Conservation (phyloP, 2,329 filamentous ascomycete genomes). For the Aspergillus transmontanensis region DNA sequence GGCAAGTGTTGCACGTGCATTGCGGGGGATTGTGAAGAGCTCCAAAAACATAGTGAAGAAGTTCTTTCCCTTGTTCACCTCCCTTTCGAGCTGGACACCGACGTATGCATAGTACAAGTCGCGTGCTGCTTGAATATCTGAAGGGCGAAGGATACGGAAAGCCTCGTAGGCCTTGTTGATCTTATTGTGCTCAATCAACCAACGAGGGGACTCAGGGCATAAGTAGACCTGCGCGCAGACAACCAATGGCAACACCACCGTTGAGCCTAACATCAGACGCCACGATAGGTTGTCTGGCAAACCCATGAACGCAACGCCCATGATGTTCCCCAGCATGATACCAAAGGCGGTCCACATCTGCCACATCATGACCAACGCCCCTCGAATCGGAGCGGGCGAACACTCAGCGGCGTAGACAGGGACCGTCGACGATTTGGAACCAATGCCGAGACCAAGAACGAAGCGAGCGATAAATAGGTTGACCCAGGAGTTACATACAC, state of each 20-base stretch:
- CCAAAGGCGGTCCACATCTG: conserved; percentile 54
- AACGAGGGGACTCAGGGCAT: conserved; percentile 60
- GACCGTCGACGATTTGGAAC: conserved; percentile 48
- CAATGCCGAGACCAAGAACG: conserved; percentile 46
- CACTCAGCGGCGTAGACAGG: conserved; percentile 53
- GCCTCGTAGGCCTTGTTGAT: conserved; percentile 52
- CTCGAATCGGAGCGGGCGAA: conserved; percentile 52
- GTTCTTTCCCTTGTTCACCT: conserved; percentile 53
- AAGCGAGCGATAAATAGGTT: conserved; percentile 47
- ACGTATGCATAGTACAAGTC: conserved; percentile 60
- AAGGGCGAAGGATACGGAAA: conserved; percentile 51
- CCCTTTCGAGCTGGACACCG: conserved; percentile 63
- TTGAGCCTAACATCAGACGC: conserved; percentile 70
- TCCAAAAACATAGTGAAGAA: conserved; percentile 58
- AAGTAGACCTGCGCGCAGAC: conserved; percentile 65
- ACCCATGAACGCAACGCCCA: conserved; percentile 51
- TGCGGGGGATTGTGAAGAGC: conserved; percentile 63
- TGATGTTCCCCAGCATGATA: conserved; percentile 52
- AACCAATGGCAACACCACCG: conserved; percentile 60
- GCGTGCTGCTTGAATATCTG: conserved; percentile 56
- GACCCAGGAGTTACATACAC: conserved; percentile 45
- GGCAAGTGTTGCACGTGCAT: conserved; percentile 60
- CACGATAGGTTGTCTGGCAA: conserved; percentile 57
- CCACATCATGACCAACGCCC: conserved; percentile 56
- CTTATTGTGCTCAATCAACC: conserved; percentile 53